Conservation (phyloP, 208 protist genomes). For the Acanthamoeba castellanii region DNA sequence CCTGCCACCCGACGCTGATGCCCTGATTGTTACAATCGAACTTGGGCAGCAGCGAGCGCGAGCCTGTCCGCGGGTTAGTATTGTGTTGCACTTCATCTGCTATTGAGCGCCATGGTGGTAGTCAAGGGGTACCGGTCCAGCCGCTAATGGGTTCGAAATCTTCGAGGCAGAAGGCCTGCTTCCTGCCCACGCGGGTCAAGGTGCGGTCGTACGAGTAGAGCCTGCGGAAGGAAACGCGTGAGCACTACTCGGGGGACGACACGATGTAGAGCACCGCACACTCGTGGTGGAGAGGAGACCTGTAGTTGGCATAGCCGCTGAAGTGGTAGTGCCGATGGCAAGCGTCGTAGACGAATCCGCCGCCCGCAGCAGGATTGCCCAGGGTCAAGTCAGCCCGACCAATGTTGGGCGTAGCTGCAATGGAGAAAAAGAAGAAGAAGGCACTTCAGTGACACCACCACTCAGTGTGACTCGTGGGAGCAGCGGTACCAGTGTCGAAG, state of each 20-base stretch:
- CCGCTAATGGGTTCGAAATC: slow-evolving; percentile 11
- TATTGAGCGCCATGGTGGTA: background rate
- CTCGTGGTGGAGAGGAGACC: background rate
- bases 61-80: background rate
- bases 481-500: slow-evolving; percentile 33
- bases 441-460: background rate
- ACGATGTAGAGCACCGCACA: background rate
- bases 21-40: slow-evolving; percentile 57
- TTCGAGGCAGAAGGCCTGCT: slow-evolving; percentile 59
- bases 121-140: background rate
- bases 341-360: background rate
- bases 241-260: background rate
- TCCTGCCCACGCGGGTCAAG: slow-evolving; percentile 2
- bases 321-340: slow-evolving; percentile 68
- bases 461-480: background rate
- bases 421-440: too few species aligned
- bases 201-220: background rate
- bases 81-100: background rate
- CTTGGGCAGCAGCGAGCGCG: background rate
- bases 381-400: background rate
- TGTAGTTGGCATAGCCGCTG: slow-evolving; percentile 1
- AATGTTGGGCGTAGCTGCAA: slow-evolving; percentile 42
- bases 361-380: background rate
- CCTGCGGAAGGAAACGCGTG: background rate
- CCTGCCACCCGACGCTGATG: slow-evolving; percentile 66